Evolutionary conservation across 805 yeast genomes (phyloP), one percentile per base, ranked within the genome.

Genomic region (Candida glaebosa): DNA sequence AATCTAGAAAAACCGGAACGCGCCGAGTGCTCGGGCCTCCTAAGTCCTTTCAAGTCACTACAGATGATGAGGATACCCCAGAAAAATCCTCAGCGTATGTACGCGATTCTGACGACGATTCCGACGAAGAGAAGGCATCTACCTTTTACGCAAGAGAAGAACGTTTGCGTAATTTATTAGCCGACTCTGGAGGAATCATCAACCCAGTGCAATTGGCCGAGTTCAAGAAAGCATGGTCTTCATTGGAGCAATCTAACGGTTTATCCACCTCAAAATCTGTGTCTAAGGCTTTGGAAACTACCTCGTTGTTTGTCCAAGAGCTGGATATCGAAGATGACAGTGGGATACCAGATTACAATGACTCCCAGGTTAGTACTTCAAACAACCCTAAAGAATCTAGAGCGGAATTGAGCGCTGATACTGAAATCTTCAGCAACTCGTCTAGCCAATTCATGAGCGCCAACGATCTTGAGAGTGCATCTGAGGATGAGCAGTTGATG

Each of bases 101-200:
- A 35, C 66, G 66, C 38, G 82, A 75, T 39, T 79, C 86, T 2
- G 88, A 82, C 53, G 86, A 81, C 51, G 81, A 74, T 8, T 69
- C 77, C 4, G 87, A 81, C 51, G 78, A 69, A 10, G 87, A 79
- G 36, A 66, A 67, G 31, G 78, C 73, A 39, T 54, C 52, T 2
- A 69, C 51, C 22, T 83, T 83, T 53, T 83, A 76, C 53, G 79
- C 60, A 33, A 69, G 77, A 43, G 90, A 84, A 50, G 66, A 67
- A 41, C 58, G 64, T 42, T 62, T 80, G 34, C 75, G 82, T 35
- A 57, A 54, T 24, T 47, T 69, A 45, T 51, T 69, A 30, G 48
- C 45, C 6, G 54, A 52, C 36, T 53, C 62, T 5, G 75, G 75
- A 5, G 73, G 73, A 9, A 61, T 69, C 25, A 60, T 67, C 14